These are phyloP conservation scores for Scheffersomyces quercinus DNA, from an alignment of 1,139 yeast species.

Conservation along the genomic window DNA sequence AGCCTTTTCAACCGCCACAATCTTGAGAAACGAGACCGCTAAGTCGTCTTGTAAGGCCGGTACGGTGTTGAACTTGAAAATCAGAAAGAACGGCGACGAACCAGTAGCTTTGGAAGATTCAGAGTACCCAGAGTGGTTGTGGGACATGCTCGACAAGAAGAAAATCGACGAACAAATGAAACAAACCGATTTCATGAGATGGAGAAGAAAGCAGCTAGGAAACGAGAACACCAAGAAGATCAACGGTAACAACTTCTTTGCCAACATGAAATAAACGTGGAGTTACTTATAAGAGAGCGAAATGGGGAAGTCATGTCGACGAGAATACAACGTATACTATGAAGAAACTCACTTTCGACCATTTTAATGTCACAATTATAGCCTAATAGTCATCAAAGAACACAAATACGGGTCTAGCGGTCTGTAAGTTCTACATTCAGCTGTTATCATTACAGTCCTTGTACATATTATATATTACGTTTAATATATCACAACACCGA, in stretches of 20 bases:
- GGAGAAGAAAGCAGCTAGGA: slow-evolving; percentile 70
- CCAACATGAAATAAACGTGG: slow-evolving; percentile 36
- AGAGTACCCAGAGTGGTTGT: slow-evolving; percentile 94
- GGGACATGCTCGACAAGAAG: slow-evolving; percentile 77
- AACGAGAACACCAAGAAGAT: slow-evolving; percentile 66
- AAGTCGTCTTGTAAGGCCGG: slow-evolving; percentile 67
- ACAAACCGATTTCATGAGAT: slow-evolving; percentile 60
- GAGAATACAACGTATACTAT: too few relatives aligned
- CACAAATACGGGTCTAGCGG: too few relatives aligned
- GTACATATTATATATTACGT: too few relatives aligned
- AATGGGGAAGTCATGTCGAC: too few relatives aligned
- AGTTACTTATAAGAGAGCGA: not conserved
- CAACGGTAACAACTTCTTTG: slow-evolving; percentile 76
- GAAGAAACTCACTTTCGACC: too few relatives aligned
- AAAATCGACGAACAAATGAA: slow-evolving; percentile 53
- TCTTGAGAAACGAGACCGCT: slow-evolving; percentile 11
- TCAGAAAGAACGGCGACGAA: slow-evolving; percentile 78
- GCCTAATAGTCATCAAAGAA: too few relatives aligned
- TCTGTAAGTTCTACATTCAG: too few relatives aligned
- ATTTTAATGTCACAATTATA: too few relatives aligned
- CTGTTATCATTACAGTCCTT: too few relatives aligned
- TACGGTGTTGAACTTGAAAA: slow-evolving; percentile 73
- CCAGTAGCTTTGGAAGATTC: slow-evolving; percentile 87
- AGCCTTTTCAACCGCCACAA: slow-evolving; percentile 7
- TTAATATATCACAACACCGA: too few relatives aligned